Evolutionary conservation across 2,329 filamentous ascomycete genomes (phyloP), one percentile per base, ranked within the genome.

Genomic region (Cordyceps militaris): DNA sequence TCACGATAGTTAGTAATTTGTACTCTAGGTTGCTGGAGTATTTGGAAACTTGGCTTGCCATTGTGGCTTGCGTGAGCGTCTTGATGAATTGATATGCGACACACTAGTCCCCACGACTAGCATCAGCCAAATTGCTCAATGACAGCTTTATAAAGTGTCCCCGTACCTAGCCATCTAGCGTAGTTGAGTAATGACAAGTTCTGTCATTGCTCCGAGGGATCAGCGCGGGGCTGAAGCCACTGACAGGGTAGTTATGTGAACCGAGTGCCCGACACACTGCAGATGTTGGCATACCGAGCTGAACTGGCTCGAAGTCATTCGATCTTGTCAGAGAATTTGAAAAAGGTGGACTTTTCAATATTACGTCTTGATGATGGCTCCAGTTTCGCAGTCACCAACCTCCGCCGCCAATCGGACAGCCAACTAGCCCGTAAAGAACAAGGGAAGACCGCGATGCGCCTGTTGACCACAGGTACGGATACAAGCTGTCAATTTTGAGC

Each of bases 171-270:
- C 10, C 16, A 24, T 16, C 32, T 52, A 23, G 42, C 43, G 42
- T 36, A 23, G 14, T 36, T 16, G 10, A 38, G 30, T 38, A 50
- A 26, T 43, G 28, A 36, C 52, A 19, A 40, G 21, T 38, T 47
- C 40, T 47, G 6, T 46, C 10, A 28, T 40, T 55, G 42, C 32
- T 19, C 36, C 24, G 23, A 28, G 42, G 28, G 23, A 55, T 42
- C 43, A 34, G 24, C 44, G 53, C 32, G 44, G 43, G 44, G 28
- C 42, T 49, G 43, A 40, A 42, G 53, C 44, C 53, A 56, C 53
- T 16, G 32, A 32, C n/a, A 48, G 34, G 53, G 43, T 42, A 38
- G 14, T 4, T 38, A n/a, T 14, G 24, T 32, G 24, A 48, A 49
- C 34, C 43, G 24, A 36, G 21, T 55, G 19, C 28, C 38, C 34